These are phyloP conservation scores for Phaeosphaeria sp. DNA, from an alignment of 2,329 filamentous ascomycete genomes.

Conservation along the genomic window DNA sequence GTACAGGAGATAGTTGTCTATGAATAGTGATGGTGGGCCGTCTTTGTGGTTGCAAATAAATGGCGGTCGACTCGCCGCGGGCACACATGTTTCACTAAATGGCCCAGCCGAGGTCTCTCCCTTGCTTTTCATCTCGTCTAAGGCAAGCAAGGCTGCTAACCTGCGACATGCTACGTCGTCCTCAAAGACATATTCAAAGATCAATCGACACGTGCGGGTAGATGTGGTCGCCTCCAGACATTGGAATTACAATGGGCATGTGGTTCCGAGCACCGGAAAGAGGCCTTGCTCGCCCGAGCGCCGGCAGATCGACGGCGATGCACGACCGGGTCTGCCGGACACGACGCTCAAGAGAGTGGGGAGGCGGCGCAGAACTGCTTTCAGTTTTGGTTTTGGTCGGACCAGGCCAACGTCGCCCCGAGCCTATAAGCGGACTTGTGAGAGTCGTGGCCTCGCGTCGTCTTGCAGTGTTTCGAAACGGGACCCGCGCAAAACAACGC, in stretches of 20 bases:
- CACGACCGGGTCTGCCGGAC: neutral
- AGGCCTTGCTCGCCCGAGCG: neutral
- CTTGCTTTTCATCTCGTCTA: slow-evolving; percentile 21
- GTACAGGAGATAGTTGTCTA: neutral
- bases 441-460: slow-evolving; percentile 6
- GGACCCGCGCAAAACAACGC: slow-evolving; percentile 5
- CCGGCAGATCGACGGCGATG: slow-evolving; percentile 19
- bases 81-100: slow-evolving; percentile 18
- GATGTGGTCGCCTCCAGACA: neutral
- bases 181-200: neutral
- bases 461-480: slow-evolving; percentile 19
- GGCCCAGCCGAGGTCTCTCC: slow-evolving; percentile 8
- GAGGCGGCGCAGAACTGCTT: slow-evolving; percentile 6
- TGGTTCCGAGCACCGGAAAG: neutral
- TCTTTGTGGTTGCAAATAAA: neutral
- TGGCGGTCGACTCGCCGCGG: slow-evolving; percentile 1
- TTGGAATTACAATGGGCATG: neutral
- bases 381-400: slow-evolving; percentile 13
- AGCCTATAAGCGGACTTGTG: neutral
- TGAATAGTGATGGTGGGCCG: neutral
- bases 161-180: slow-evolving; percentile 4
- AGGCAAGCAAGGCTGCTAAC: slow-evolving; percentile 6
- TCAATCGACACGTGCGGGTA: neutral
- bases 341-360: slow-evolving; percentile 2
- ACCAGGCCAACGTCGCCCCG: slow-evolving; percentile 8